A percentile compares a stretch with the other conserved stretches of the same genome.
Conservation (phyloP, 768 basidiomycete genomes). For the Jaapia argillacea region DNA sequence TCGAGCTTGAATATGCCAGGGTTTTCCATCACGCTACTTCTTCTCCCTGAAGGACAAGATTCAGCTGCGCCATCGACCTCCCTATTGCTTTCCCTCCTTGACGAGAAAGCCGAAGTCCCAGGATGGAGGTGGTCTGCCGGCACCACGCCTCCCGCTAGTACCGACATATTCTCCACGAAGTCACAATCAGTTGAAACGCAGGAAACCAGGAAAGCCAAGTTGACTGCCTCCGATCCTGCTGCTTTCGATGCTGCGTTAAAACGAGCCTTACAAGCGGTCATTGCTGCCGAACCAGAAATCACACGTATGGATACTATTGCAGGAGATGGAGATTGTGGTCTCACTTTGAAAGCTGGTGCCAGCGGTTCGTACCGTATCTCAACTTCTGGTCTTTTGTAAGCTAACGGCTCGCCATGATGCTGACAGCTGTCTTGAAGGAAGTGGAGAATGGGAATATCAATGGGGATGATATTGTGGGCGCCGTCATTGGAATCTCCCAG, state of each 20-base stretch:
- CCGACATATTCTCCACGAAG: background rate
- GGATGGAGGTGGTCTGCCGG: conserved; percentile 80
- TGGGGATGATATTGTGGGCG: conserved; percentile 54
- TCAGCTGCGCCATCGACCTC: conserved; percentile 25
- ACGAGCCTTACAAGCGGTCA: conserved; percentile 54
- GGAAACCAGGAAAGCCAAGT: conserved; percentile 1
- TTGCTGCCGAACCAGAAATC: conserved; percentile 79
- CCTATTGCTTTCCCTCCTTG: conserved; percentile 56
- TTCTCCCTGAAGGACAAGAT: conserved; percentile 47
- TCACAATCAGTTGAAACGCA: background rate
- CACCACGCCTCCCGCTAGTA: conserved; percentile 22
- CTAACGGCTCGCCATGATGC: background rate
- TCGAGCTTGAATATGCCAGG: conserved; percentile 92
- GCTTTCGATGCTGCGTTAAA: conserved; percentile 45
- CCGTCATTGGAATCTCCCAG: conserved; percentile 59
- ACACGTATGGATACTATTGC: conserved; percentile 87
- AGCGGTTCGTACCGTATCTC: conserved; percentile 34
- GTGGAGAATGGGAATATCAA: conserved; percentile 45
- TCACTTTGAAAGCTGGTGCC: conserved; percentile 68
- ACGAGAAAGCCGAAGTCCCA: conserved; percentile 55
- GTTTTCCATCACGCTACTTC: conserved; percentile 75
- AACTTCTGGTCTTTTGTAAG: conserved; percentile 2
- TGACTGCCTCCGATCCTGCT: conserved; percentile 33
- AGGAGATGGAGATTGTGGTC: conserved; percentile 79
- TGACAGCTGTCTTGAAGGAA: conserved; percentile 49